phyloP scores from a whole-genome alignment of 2,329 filamentous ascomycete species.

The Cytospora paraplurivora region DNA sequence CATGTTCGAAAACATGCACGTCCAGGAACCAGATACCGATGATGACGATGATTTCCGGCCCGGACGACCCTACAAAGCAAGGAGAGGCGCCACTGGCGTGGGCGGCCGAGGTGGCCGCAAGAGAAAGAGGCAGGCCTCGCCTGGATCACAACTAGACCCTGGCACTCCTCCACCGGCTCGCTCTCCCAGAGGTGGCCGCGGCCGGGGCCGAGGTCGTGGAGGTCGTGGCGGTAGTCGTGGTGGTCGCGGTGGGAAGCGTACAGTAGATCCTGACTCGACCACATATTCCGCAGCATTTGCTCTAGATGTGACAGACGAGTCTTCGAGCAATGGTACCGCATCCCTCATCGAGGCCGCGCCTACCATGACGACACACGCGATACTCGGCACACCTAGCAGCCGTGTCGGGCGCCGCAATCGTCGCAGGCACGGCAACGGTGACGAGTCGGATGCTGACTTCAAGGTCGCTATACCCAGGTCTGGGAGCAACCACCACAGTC shows the following conservation, averaged over 20 bases:
- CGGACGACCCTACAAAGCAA: conserved; percentile 13
- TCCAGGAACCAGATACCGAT: conserved; percentile 32
- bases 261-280: conserved; percentile 8
- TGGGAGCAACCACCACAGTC: conserved; percentile 23
- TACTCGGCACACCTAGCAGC: conserved; percentile 29
- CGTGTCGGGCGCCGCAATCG: conserved; percentile 23
- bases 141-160: conserved; percentile 12
- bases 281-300: conserved; percentile 24
- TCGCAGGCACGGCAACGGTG: conserved; percentile 13
- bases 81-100: conserved; percentile 13
- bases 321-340: conserved; percentile 13
- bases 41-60: conserved; percentile 29
- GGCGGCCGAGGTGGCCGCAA: conserved; percentile 25
- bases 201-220: conserved; percentile 11
- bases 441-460: conserved; percentile 22
- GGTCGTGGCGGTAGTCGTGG: conserved; percentile 15
- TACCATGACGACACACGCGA: conserved; percentile 17
- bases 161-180: conserved; percentile 21
- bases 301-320: conserved; percentile 21
- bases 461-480: conserved; percentile 17
- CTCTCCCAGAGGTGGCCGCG: conserved; percentile 14
- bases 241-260: conserved; percentile 19
- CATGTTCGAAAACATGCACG: neutral
- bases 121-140: conserved; percentile 23
- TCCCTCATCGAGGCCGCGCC: conserved; percentile 20